Percentiles rank a stretch among this genome's conserved stretches.
Evolutionary conservation across 768 basidiomycete genomes (phyloP).

Genomic region (Auricularia heimuer): DNA sequence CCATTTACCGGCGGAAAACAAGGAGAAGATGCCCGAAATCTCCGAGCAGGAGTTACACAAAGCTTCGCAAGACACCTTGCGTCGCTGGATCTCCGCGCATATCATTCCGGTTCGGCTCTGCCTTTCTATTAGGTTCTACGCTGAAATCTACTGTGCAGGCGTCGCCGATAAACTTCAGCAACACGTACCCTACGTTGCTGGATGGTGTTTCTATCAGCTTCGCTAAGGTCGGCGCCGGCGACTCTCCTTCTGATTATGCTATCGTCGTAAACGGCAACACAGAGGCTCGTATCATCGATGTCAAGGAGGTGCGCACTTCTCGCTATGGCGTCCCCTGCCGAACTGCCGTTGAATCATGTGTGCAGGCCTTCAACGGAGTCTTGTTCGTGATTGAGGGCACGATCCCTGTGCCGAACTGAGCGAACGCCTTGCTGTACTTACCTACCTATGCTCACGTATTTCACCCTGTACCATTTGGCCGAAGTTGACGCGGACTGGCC

Average conservation of each 20-base stretch:
- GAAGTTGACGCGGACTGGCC: too few species aligned
- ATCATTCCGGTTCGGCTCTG: slow-evolving; percentile 60
- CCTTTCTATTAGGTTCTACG: not conserved
- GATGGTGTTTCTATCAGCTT: slow-evolving; percentile 51
- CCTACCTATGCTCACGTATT: too few species aligned
- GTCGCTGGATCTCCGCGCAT: slow-evolving; percentile 74
- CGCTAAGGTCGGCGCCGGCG: slow-evolving; percentile 11
- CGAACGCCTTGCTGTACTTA: not conserved
- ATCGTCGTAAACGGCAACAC: slow-evolving; percentile 25
- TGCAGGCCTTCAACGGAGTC: not conserved
- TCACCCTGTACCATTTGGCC: too few species aligned
- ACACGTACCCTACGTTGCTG: slow-evolving; percentile 48
- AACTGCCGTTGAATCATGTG: not conserved
- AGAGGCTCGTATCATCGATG: slow-evolving; percentile 42
- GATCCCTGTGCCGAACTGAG: not conserved
- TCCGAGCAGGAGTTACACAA: slow-evolving; percentile 59
- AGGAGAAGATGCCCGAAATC: slow-evolving; percentile 33
- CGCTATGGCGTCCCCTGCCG: too few species aligned
- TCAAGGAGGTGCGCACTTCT: slow-evolving; percentile 44
- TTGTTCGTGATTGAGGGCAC: not conserved
- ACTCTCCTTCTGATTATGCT: not conserved
- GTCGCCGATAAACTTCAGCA: slow-evolving; percentile 2
- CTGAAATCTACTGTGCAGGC: not conserved
- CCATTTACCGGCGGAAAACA: slow-evolving; percentile 15
- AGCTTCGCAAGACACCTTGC: slow-evolving; percentile 54